Conservation (phyloP, 345 rosid species). For the Pistacia vera region DNA sequence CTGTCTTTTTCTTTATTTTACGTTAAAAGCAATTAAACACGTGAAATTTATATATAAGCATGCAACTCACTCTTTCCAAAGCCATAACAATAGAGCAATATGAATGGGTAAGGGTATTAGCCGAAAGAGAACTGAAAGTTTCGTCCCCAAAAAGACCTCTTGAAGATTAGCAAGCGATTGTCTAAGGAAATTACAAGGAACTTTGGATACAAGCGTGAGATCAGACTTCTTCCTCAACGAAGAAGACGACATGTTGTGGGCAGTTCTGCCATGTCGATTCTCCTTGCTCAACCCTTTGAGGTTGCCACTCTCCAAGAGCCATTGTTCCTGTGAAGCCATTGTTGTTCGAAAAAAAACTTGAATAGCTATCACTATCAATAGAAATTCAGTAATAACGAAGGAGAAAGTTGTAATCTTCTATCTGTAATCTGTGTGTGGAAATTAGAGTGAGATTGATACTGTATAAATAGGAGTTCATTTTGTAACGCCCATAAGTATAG, state of each 20-base stretch:
- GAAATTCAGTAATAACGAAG: too few species aligned
- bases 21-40: too few species aligned
- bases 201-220: constrained; percentile 52
- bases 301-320: constrained; percentile 57
- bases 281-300: constrained; percentile 58
- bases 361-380: neutral
- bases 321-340: constrained; percentile 50
- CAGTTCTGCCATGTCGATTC: constrained; percentile 67
- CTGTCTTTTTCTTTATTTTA: too few species aligned
- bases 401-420: too few species aligned
- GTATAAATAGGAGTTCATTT: too few species aligned
- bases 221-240: constrained; percentile 84
- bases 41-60: neutral
- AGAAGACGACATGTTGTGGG: constrained; percentile 90
- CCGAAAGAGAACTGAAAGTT: constrained; percentile 71
- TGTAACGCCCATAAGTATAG: too few species aligned
- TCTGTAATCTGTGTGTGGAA: too few species aligned
- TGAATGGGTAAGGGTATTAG: constrained; percentile 79
- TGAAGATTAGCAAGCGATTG: constrained; percentile 63
- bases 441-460: too few species aligned
- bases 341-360: neutral
- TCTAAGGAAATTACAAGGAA: constrained; percentile 51
- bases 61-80: constrained; percentile 60
- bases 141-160: constrained; percentile 86
- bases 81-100: constrained; percentile 47